Evolutionary conservation across 2,329 filamentous ascomycete genomes (phyloP), one percentile per base, ranked within the genome.

Genomic region (Neopestalotiopsis clavispora): DNA sequence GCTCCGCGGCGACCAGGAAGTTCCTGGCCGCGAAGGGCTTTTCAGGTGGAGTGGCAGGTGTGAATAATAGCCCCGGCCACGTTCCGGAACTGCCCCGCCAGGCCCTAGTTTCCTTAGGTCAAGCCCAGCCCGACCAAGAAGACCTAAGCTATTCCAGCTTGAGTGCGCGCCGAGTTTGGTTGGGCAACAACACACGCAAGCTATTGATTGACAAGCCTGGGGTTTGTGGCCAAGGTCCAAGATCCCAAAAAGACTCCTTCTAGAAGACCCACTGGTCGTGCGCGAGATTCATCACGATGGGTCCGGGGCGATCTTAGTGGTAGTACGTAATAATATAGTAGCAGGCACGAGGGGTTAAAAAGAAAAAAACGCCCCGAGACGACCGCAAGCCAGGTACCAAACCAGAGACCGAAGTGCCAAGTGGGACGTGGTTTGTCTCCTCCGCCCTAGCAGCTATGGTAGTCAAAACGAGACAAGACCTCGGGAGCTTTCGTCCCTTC

Each of bases 241-340:
- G 62, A 42, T 23, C 38, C 62, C 7, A 9, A 52, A 66, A 58
- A n/a, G 49, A 67, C 56, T 67, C 49, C 34, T 67, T 59, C 65
- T 67, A 67, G 65, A 60, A 59, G 65, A 28, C 65, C 65, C 65
- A 67, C 65, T 30, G 34, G 57, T 67, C 65, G 65, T 42, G 65
- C 57, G 65, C 17, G 28, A 49, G 65, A 67, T 59, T 67, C 65
- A 67, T 67, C 65, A 49, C 57, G 57, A 67, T 67, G 52, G 65
- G 65, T 23, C 38, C 65, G 28, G 30, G 65, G 65, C 28, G 23
- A 30, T 62, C 59, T 62, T 62, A 20, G 30, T 60, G n/a, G 56
- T 60, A 40, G 45, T 65, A 52, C 62, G 62, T 52, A 49, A 65
- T 65, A 45, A 40, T 65, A 52, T 34, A 34, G 23, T 34, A 34